These are phyloP conservation scores for Phylloporus sp. DNA, from an alignment of 768 basidiomycete genomes.

Conservation along the genomic window DNA sequence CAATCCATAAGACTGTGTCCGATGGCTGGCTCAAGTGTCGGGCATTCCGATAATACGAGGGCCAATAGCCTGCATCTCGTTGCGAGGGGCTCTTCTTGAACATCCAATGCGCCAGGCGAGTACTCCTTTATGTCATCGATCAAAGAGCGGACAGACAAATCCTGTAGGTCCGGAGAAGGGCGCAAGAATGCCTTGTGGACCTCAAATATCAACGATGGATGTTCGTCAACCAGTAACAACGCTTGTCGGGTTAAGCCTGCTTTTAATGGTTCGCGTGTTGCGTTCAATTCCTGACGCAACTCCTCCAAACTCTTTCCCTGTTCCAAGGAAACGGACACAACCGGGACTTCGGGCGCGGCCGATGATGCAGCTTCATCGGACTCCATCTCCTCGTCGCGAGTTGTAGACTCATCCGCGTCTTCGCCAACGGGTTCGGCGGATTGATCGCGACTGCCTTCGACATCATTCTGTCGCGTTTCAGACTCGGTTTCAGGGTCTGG, in stretches of 20 bases:
- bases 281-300: constrained; percentile 63
- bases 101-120: constrained; percentile 60
- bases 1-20: constrained; percentile 64
- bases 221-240: constrained; percentile 78
- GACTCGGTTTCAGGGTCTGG: constrained; percentile 51
- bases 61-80: constrained; percentile 85
- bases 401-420: constrained; percentile 19
- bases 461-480: constrained; percentile 17
- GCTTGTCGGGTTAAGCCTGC: constrained; percentile 64
- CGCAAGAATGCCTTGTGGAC: constrained; percentile 79
- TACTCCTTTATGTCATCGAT: constrained; percentile 74
- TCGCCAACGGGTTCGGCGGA: constrained; percentile 30
- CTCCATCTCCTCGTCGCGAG: constrained; percentile 28
- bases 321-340: constrained; percentile 11
- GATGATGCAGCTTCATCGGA: constrained; percentile 18
- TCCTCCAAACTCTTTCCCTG: constrained; percentile 51
- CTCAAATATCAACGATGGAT: constrained; percentile 86
- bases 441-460: constrained; percentile 17
- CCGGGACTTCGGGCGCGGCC: constrained; percentile 15
- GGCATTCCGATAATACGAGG: constrained; percentile 73
- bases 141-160: constrained; percentile 64
- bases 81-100: constrained; percentile 71
- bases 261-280: constrained; percentile 61
- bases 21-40: constrained; percentile 52
- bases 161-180: constrained; percentile 52